A percentile compares a stretch with the other conserved stretches of the same genome.
Evolutionary conservation across 1,284 basidiomycete genomes (phyloP).

Genomic region (Cutaneotrichosporon sp.): DNA sequence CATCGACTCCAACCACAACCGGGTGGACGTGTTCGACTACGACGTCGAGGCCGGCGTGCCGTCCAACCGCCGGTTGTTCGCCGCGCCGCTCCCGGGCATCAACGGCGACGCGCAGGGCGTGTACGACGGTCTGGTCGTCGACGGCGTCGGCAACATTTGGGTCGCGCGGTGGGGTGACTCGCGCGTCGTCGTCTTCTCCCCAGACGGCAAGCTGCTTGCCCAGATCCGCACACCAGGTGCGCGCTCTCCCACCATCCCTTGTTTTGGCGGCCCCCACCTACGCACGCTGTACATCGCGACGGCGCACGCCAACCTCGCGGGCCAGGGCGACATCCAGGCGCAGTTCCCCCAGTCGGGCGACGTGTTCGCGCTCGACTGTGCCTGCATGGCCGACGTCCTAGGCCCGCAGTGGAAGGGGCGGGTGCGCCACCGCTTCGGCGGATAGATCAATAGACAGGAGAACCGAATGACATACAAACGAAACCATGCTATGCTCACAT

Average conservation of each 20-base stretch:
- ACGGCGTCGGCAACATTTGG: constrained; percentile 50
- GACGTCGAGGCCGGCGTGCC: constrained; percentile 34
- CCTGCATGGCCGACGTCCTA: constrained; percentile 31
- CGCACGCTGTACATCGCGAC: constrained; percentile 45
- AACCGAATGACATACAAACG: constrained; percentile 19
- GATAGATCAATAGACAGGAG: constrained; percentile 14
- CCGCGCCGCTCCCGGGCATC: constrained; percentile 20
- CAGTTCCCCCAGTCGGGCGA: constrained; percentile 39
- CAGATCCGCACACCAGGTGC: constrained; percentile 33
- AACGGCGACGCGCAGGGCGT: constrained; percentile 30
- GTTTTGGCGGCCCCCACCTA: constrained; percentile 47
- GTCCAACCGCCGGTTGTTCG: constrained; percentile 36
- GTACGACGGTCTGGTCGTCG: constrained; percentile 51
- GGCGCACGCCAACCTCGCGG: constrained; percentile 35
- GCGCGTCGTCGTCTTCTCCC: constrained; percentile 43
- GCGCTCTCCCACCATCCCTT: constrained; percentile 45
- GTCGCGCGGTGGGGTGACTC: constrained; percentile 49
- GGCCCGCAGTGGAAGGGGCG: constrained; percentile 35
- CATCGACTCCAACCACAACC: constrained; percentile 45
- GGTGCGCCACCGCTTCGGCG: constrained; percentile 25
- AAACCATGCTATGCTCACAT: constrained; percentile 19
- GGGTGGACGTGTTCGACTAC: constrained; percentile 42
- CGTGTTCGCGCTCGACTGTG: constrained; percentile 40
- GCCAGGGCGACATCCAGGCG: constrained; percentile 30
- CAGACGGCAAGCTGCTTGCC: constrained; percentile 40